Conservation (phyloP, 176 grass and related monocot genomes). For the Panicum miliaceum region DNA sequence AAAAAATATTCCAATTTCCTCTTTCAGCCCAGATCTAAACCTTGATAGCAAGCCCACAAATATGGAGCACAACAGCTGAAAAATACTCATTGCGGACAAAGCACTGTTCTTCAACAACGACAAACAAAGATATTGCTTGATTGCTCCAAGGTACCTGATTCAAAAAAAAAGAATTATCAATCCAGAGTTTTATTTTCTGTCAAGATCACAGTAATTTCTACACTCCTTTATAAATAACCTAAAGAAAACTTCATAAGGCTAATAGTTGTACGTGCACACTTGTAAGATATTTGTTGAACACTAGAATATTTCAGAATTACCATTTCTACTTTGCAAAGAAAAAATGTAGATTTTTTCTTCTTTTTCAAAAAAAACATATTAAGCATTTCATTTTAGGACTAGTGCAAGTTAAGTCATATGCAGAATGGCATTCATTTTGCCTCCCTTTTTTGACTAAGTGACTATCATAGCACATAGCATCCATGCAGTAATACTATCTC, state of each 20-base stretch:
- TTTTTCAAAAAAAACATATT: neutral
- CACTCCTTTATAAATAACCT: constrained; percentile 5
- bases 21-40: constrained; percentile 93
- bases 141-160: constrained; percentile 87
- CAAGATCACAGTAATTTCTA: constrained; percentile 39
- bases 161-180: constrained; percentile 28
- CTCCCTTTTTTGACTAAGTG: neutral
- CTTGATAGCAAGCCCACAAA: constrained; percentile 88
- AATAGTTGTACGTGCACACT: neutral
- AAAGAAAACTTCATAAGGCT: constrained; percentile 6
- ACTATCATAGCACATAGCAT: neutral
- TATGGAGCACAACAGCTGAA: constrained; percentile 90
- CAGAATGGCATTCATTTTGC: neutral
- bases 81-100: constrained; percentile 89
- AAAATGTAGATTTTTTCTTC: neutral
- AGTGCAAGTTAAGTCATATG: neutral
- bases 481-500: neutral
- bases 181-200: constrained; percentile 2
- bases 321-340: constrained; percentile 14
- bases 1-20: constrained; percentile 98
- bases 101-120: constrained; percentile 98
- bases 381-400: neutral
- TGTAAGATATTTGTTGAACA: constrained; percentile 30
- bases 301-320: constrained; percentile 32
- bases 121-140: constrained; percentile 97